Base-by-base conservation (phyloP, 352 stramenopile species). In the Phytophthora colocasiae region DNA sequence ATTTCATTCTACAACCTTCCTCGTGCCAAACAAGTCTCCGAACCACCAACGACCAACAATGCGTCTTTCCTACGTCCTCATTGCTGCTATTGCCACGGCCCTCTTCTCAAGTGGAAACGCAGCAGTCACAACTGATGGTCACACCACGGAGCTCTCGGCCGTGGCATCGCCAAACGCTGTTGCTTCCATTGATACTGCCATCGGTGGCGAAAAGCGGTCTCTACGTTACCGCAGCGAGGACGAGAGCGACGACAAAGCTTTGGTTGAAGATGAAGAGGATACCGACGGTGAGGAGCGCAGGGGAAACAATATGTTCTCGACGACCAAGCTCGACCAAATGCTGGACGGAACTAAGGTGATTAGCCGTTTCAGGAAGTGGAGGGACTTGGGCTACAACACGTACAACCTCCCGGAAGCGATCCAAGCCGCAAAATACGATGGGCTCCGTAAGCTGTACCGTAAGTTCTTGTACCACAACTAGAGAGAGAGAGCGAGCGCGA, bases 291-390 rank as follows among this genome's bases (percentile, higher is more conserved):
- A 49, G 31, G 9, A 22, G 17, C 11, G 2, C 8, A 22, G 43
- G 15, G 43, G 43, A 17, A 14, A 32, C 19, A 49, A 49, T 17
- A 19, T 49, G 9, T 49, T 49, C 43, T n/a, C 43, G 19, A 34
- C 43, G 24, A 19, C 19, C 15, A 49, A 49, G 15, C 22, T 49
- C 43, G 43, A 49, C 10, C 22, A 49, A 12, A 49, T 49, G 43
- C 4, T 49, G 0, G 19, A 49, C 7, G 43, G 43, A 32, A 49
- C 43, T 2, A 15, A 36, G 7, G 0, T 12, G 27, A 17, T 22
- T 8, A 17, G 8, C 8, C 4, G 43, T 9, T 49, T 49, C 43
- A 14, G 4, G 19, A 49, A 24, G 15, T 49, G 43, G 43, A 19
- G 36, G 43, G 9, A 24, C 6, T 15, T n/a, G 0, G 22, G 22